Base-by-base conservation (phyloP, 2,329 filamentous ascomycete genomes). In the Cryphonectria parasitica region DNA sequence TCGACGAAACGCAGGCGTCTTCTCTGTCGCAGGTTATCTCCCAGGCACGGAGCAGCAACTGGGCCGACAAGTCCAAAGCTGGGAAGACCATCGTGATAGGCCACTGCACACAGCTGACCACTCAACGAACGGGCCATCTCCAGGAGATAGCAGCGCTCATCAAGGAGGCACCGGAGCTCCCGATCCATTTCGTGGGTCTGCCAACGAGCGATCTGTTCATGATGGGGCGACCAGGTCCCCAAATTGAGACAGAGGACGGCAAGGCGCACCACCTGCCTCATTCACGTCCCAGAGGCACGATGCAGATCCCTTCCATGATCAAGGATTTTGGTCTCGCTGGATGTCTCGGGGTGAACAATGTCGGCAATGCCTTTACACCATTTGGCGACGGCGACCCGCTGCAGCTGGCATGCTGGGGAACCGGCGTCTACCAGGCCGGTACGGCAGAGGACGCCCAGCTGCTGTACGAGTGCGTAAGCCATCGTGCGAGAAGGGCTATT, bases 351-450 rank as follows among this genome's bases (percentile, higher is more conserved):
- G 84, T 92, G 52, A 93, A 93, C 76, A 93, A 93, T 75, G 87
- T 93, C 19, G 91, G 91, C 25, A 93, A 93, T 76, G 90, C 91
- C 0, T 93, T 93, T 75, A 93, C 91, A 8, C 91, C 91, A 0
- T 88, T 90, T 75, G 91, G 91, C 0, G 88, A 83, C 25, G 89
- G 86, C 54, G 91, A 93, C 79, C 91, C 91, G 0, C 77, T 93
- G 64, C 82, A 83, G 56, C 80, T 92, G 60, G 90, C 90, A 28
- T 88, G 85, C 73, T 80, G 90, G 67, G 88, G 88, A 1, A 88
- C 92, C 0, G 90, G 89, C 0, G 76, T 93, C 3, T 93, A 93
- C 75, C 90, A 92, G 72, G 86, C 88, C 1, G 90, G 90, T 0
- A 91, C 88, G 1, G 84, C 83, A 71, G 76, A 79, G 22, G 89